Base-by-base conservation (phyloP, 441 rosid species). In the Pelargonium australe region DNA sequence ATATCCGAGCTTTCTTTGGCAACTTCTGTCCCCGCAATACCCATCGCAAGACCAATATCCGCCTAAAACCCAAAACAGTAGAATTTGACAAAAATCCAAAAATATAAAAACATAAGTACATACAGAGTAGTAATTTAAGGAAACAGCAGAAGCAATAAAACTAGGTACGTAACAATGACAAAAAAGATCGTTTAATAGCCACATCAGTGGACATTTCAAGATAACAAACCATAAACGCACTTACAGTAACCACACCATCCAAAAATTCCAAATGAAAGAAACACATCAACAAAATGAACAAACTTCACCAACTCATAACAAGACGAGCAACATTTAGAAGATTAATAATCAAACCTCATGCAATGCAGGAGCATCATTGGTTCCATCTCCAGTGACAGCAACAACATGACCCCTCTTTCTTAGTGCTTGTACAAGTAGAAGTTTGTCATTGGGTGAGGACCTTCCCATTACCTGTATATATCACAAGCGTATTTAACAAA, bases 1-100 rank as follows among this genome's bases (percentile, higher is more conserved):
- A 95, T 92, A 77, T 95, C 99, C 0, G 99, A 95, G 82, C 82
- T 95, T 82, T 95, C 99, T 70, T 95, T 95, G 0, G 99, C 99
- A 64, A 95, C 99, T 83, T 95, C 99, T 0, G 99, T 95, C 67
- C 99, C 99, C 83, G 83, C 84, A 74, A 95, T 95, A 68, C 99
- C 99, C 99, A 95, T 95, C 37, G 99, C 78, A 71, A 95, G 95
- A 76, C 99, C 99, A 72, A 95, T 90, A 73, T 95, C 97, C 4
- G 99, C 99, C 99, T 95, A 86, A 71, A 70, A 3, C 65, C 68
- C 66, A 72, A 23, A 60, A 28, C 49, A 64, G 67, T 31, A 10
- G 28, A 63, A 66, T 16, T 28, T n/a, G 0, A 6, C 23, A 66
- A 64, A 62, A 23, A 19, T 8, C 0, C 3, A 17, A 14, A 20